Conservation (phyloP, 176 grass and related monocot genomes). For the Ampelocalamus luodianensis region DNA sequence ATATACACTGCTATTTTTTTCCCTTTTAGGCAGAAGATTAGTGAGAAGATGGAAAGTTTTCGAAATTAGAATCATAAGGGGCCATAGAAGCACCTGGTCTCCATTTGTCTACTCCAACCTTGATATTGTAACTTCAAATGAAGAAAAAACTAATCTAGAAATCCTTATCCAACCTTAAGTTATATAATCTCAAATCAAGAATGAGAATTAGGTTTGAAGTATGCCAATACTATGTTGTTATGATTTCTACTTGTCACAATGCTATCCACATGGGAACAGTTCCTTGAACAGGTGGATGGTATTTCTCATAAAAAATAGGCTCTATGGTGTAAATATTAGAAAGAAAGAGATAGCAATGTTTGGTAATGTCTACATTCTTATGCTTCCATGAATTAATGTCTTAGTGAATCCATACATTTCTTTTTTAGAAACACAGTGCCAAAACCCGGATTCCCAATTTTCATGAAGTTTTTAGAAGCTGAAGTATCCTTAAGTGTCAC, state of each 20-base stretch:
- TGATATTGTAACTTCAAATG: background rate
- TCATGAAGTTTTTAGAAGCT: background rate
- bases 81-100: constrained; percentile 5
- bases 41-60: constrained; percentile 9
- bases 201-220: background rate
- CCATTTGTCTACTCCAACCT: background rate
- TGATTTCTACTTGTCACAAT: constrained; percentile 16
- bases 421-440: background rate
- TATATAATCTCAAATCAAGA: background rate
- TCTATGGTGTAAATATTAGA: background rate
- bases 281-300: constrained; percentile 6
- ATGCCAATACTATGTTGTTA: constrained; percentile 9
- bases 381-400: constrained; percentile 4
- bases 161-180: background rate
- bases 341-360: constrained; percentile 7
- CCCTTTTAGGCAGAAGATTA: background rate
- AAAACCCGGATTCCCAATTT: background rate
- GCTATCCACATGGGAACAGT: constrained; percentile 1
- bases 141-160: background rate
- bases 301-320: background rate
- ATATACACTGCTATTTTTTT: background rate
- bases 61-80: background rate
- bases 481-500: background rate
- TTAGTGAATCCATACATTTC: background rate
- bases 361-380: background rate